Evolutionary conservation across 1,139 yeast genomes (phyloP), one percentile per base, ranked within the genome.

Genomic region (Kluyveromyces sp.): DNA sequence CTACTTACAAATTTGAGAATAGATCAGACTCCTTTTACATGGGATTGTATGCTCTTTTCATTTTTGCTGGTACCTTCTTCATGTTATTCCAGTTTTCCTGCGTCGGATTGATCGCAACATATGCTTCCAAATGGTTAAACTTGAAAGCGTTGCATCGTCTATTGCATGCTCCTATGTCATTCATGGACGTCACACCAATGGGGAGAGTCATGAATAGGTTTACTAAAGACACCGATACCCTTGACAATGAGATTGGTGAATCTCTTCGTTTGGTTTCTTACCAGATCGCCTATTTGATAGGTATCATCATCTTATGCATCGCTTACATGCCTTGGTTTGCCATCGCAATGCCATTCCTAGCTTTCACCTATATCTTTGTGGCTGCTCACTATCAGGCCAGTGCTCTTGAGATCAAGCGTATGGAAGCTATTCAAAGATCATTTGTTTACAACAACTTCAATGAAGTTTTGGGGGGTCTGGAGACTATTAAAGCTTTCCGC

Each of bases 161-260:
- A n/a, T 64, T 88, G 49, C 84, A 77, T 57, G 89, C 83, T 45
- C 95, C 89, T 32, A 78, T 79, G 83, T 61, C 78, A 2, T 81
- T 71, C 53, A 69, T 80, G 51, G 88, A 81, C 54, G 71, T 83
- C 1, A 78, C 85, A 0, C 88, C 88, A 3, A 62, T 80, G 51
- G 88, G 92, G 4, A 70, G 92, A 49, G 75, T 83, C 44, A 64
- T 83, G 57, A 83, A 82, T 58, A 67, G 92, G 49, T 81, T 80
- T 59, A 82, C 94, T 1, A 86, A 84, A 56, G 96, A 87, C 62
- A 82, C 94, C 0, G 94, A 86, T 58, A 80, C 81, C 29, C 67
- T 86, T 54, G 96, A 87, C 60, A 83, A 83, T 57, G 87, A 82
- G 55, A 68, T 80, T 45, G 75, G 80, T 35, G 83, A 78, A 51